Evolutionary conservation across 1,284 basidiomycete genomes (phyloP).

Genomic region (Microbotryum silenes-acaulis): DNA sequence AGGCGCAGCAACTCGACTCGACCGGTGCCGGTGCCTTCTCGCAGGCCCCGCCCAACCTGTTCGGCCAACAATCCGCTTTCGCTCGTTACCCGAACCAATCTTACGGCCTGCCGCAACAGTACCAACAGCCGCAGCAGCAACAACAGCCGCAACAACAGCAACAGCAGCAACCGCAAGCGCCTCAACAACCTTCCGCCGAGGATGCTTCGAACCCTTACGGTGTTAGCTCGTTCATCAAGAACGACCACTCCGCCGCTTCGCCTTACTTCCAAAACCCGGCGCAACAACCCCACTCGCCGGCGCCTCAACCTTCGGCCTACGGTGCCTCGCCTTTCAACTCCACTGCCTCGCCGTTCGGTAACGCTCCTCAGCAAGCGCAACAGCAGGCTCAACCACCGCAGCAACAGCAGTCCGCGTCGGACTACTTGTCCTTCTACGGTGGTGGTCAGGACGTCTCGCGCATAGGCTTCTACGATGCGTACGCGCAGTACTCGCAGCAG

Average conservation of each 20-base stretch:
- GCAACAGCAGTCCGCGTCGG: conserved; percentile 12
- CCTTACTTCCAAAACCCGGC: conserved; percentile 31
- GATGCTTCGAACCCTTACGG: conserved; percentile 10
- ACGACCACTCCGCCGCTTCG: conserved; percentile 17
- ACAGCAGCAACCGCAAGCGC: background rate
- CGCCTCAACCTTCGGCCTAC: conserved; percentile 13
- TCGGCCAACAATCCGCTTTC: conserved; percentile 25
- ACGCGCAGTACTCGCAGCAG: conserved; percentile 14
- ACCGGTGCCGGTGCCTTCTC: conserved; percentile 12
- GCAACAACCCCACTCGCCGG: conserved; percentile 26
- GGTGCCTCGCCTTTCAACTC: background rate
- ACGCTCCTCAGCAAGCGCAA: no score
- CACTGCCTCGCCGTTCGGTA: no score
- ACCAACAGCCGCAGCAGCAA: conserved; percentile 2
- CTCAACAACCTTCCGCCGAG: background rate
- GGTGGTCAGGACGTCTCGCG: conserved; percentile 18
- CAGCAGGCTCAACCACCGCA: conserved; percentile 14
- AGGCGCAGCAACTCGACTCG: conserved; percentile 6
- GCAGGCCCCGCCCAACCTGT: conserved; percentile 30
- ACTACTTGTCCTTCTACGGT: conserved; percentile 30
- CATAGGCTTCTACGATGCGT: conserved; percentile 30
- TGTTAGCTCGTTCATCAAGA: conserved; percentile 17
- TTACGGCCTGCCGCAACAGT: conserved; percentile 20
- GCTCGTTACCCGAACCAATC: conserved; percentile 24
- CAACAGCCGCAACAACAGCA: conserved; percentile 2